Conservation (phyloP, 148 eudicot genomes). For the Linanthus parryae region DNA sequence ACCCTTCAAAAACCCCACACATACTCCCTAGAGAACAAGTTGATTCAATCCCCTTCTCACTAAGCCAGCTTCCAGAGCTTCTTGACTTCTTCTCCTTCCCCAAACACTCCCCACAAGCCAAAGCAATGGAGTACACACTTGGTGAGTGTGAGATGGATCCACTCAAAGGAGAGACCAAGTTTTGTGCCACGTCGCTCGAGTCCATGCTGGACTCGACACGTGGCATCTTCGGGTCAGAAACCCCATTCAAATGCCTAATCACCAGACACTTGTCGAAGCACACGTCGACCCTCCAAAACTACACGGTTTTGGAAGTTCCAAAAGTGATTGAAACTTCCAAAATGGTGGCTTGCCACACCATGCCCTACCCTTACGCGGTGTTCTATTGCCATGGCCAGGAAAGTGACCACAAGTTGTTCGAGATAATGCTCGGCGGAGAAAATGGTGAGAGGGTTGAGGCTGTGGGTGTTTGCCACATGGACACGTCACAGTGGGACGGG, state of each 20-base stretch:
- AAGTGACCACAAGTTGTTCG: slow-evolving; percentile 31
- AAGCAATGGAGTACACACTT: slow-evolving; percentile 34
- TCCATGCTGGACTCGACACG: slow-evolving; percentile 34
- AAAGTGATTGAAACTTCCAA: slow-evolving; percentile 28
- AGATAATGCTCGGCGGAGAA: slow-evolving; percentile 28
- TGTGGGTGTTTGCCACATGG: slow-evolving; percentile 41
- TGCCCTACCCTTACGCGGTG: slow-evolving; percentile 65
- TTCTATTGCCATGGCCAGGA: slow-evolving; percentile 55
- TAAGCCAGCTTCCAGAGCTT: slow-evolving; percentile 29
- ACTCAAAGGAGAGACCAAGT: slow-evolving; percentile 30
- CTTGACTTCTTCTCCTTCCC: slow-evolving; percentile 32
- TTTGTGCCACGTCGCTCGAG: slow-evolving; percentile 45
- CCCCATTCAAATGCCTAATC: slow-evolving; percentile 30
- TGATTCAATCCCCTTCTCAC: slow-evolving; percentile 54
- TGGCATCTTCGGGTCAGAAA: slow-evolving; percentile 17
- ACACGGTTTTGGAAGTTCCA: slow-evolving; percentile 25
- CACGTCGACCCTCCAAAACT: slow-evolving; percentile 16
- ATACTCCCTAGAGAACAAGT: slow-evolving; percentile 46
- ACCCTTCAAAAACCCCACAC: slow-evolving; percentile 30
- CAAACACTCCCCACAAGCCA: slow-evolving; percentile 35
- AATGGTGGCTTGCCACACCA: slow-evolving; percentile 48
- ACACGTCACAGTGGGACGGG: slow-evolving; percentile 43
- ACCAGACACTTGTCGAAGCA: slow-evolving; percentile 1
- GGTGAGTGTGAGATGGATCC: slow-evolving; percentile 34
- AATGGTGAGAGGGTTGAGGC: slow-evolving; percentile 21